Evolutionary conservation across 345 rosid species (phyloP), one percentile per base, ranked within the genome.

Genomic region (Noccaea caerulescens): DNA sequence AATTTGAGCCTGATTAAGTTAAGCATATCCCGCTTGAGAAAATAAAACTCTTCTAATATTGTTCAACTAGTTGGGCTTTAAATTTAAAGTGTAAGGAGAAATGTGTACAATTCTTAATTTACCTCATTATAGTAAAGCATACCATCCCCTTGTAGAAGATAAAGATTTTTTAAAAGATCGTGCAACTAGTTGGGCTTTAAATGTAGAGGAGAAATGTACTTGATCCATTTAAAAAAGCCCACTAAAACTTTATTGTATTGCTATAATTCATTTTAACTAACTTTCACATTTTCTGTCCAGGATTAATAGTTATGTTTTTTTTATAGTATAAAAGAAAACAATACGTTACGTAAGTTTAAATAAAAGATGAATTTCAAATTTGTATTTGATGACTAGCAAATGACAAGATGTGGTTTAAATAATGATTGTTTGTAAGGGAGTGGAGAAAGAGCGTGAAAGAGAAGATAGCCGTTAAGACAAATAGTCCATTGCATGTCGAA

Each of bases 401-500:
- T 38, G 16, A 36, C 20, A 37, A 55, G 43, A 38, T 64, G 38
- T 50, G 9, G 23, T 39, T 41, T 10, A 2, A 13, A 6, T 16
- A 36, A 14, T 44, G 60, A 44, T 57, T 57, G 51, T 47, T 45
- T 72, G 30, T 66, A 13, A 7, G 57, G 16, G 3, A 41, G 10
- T 44, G 25, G 34, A 50, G 10, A 51, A 66, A 73, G 52, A 18
- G 33, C 32, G 61, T 30, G 30, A 58, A 39, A 41, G 30, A 39
- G 56, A n/a, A 60, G 41, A 25, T 43, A 68, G 10, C 83, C 86
- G 89, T 82, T 82, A 79, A 76, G 30, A 27, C 30, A 27, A 27
- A 20, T 20, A 20, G 13, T 85, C 80, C 47, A 54, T 33, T 79
- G 81, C 85, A 83, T 83, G 89, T 50, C 20, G 79, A 81, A 7